phyloP scores from a whole-genome alignment of 176 grass and related monocot genomes.

The Zea mays region Zm-B73-REFERENCE-NAM-5.0 NC_050101.1:113844001-113844500 shows the following conservation, averaged over 20 bases:
- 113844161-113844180: constrained; percentile 21
- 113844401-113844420: constrained; percentile 89
- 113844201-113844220: constrained; percentile 98
- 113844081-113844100: neutral
- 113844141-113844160: constrained; percentile 11
- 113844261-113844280: constrained; percentile 99
- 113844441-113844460: constrained; percentile 94
- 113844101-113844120: too few relatives aligned
- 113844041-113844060: neutral
- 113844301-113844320: constrained; percentile 82
- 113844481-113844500: constrained; percentile 58
- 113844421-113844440: constrained; percentile 99
- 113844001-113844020: neutral
- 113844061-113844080: neutral
- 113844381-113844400: constrained; percentile 45
- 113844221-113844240: constrained; percentile 93
- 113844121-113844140: neutral
- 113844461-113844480: constrained; percentile 79
- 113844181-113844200: constrained; percentile 99
- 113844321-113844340: too few relatives aligned
- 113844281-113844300: constrained; percentile 97
- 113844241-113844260: constrained; percentile 91
- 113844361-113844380: constrained; percentile 7
- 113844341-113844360: constrained; percentile 2
- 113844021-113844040: neutral